A percentile compares a stretch with the other conserved stretches of the same genome.
phyloP scores from a whole-genome alignment of 768 basidiomycete genomes.

The Pleurotus platypus region DNA sequence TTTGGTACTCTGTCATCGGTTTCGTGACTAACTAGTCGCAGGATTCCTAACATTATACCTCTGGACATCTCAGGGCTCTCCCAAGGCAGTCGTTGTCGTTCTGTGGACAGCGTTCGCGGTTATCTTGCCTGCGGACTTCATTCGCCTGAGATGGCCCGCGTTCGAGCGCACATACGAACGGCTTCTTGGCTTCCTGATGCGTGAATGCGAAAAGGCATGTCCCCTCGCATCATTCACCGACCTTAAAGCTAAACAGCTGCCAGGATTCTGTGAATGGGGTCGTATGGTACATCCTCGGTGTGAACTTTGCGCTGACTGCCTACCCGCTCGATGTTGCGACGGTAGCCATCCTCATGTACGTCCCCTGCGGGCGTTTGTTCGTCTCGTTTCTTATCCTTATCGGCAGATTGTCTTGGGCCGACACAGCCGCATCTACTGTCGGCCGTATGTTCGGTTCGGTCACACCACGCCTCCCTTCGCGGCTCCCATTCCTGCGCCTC shows the following conservation, averaged over 20 bases:
- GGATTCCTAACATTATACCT: conserved; percentile 42
- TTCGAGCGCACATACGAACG: conserved; percentile 74
- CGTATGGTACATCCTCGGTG: conserved; percentile 88
- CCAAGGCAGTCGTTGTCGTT: conserved; percentile 56
- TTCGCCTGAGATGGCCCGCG: conserved; percentile 61
- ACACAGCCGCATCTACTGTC: conserved; percentile 89
- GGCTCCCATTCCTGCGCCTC: conserved; percentile 43
- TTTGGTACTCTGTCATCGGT: conserved; percentile 2
- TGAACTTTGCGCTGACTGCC: conserved; percentile 66
- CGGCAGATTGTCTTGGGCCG: conserved; percentile 87
- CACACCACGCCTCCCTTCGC: conserved; percentile 43
- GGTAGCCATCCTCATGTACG: conserved; percentile 87
- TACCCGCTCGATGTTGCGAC: conserved; percentile 87
- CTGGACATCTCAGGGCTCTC: conserved; percentile 50
- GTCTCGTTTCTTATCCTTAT: conserved; percentile 2
- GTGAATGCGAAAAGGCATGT: conserved; percentile 78
- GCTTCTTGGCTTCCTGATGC: conserved; percentile 79
- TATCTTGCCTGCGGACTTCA: conserved; percentile 69
- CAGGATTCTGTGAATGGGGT: conserved; percentile 81
- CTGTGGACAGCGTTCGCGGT: conserved; percentile 66
- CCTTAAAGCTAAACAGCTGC: not conserved
- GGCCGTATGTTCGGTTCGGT: conserved; percentile 79
- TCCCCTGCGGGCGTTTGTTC: conserved; percentile 13
- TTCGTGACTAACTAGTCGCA: not conserved
- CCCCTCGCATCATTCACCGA: not conserved